Base-by-base conservation (phyloP, 2,329 filamentous ascomycete species). In the Furcasterigmium furcatum region DNA sequence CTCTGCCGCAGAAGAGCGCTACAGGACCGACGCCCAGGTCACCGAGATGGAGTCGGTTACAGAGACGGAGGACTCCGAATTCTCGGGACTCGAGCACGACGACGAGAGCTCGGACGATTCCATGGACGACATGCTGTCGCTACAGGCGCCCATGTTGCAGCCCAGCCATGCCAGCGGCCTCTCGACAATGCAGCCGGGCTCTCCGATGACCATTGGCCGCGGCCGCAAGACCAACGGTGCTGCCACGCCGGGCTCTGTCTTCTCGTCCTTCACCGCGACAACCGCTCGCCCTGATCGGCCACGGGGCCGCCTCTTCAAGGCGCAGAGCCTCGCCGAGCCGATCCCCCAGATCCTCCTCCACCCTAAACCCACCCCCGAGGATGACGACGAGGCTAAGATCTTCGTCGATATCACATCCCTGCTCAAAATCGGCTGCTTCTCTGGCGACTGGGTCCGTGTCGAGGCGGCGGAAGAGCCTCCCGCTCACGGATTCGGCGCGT, bases 351-450 rank as follows among this genome's bases (percentile, higher is more conserved):
- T 92, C 36, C 67, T 95, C 3, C 72, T 99, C 3, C 87, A 97
- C 53, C 94, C 94, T 0, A 91, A 87, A 54, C 92, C 94, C 3
- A 71, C 69, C 2, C 65, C 76, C 1, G 80, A 83, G 21, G 91
- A 96, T 49, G 94, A 99, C 50, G 91, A 96, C 53, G 87, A 95
- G 55, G 85, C 89, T 2, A 84, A 94, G 40, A 79, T 97, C 2
- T 99, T 92, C 58, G 91, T 99, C 5, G 91, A 96, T 56, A 86
- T 95, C 8, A 85, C 82, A 46, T 88, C 89, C 2, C 68, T 99
- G 18, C 86, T 89, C 13, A 91, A 91, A 55, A 86, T 99, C 44
- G 91, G 92, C 14, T 97, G 92, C 64, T 99, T 99, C 61, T 97
- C 92, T 1, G 94, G 94, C 24, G 94, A 99, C 60, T 99, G 94